These are phyloP conservation scores for Leccinum subgranulosum DNA, from an alignment of 768 basidiomycete genomes.

Conservation along the genomic window DNA sequence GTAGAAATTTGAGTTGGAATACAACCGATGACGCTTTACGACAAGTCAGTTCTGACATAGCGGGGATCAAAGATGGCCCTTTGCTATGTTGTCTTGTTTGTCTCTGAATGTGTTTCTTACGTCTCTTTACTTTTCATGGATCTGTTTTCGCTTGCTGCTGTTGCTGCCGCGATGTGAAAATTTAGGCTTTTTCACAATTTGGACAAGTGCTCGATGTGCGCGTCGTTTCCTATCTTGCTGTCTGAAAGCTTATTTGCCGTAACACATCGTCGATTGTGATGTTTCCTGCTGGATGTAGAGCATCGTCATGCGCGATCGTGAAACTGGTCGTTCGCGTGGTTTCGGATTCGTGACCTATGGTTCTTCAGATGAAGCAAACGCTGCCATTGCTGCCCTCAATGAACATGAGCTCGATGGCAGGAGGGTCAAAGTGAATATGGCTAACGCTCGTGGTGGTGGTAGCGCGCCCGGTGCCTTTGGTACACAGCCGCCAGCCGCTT, in stretches of 20 bases:
- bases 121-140: constrained; percentile 27
- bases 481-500: constrained; percentile 32
- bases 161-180: constrained; percentile 18
- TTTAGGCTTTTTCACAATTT: constrained; percentile 77
- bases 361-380: constrained; percentile 60
- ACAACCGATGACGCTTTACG: constrained; percentile 91
- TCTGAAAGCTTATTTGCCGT: constrained; percentile 21
- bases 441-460: constrained; percentile 66
- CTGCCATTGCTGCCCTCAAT: constrained; percentile 74
- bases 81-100: constrained; percentile 47
- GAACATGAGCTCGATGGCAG: constrained; percentile 94
- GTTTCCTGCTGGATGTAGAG: constrained; percentile 52
- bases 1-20: constrained; percentile 94
- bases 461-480: constrained; percentile 32
- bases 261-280: constrained; percentile 21
- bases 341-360: constrained; percentile 93
- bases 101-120: constrained; percentile 32
- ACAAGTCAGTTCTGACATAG: constrained; percentile 68
- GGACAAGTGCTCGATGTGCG: constrained; percentile 92
- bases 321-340: constrained; percentile 94
- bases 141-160: constrained; percentile 13
- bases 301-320: constrained; percentile 98
- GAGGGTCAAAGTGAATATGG: constrained; percentile 84
- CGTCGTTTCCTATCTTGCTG: constrained; percentile 37
- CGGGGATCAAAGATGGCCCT: constrained; percentile 21